Conservation (phyloP, 306 rosid species). For the Betula pendula region DNA sequence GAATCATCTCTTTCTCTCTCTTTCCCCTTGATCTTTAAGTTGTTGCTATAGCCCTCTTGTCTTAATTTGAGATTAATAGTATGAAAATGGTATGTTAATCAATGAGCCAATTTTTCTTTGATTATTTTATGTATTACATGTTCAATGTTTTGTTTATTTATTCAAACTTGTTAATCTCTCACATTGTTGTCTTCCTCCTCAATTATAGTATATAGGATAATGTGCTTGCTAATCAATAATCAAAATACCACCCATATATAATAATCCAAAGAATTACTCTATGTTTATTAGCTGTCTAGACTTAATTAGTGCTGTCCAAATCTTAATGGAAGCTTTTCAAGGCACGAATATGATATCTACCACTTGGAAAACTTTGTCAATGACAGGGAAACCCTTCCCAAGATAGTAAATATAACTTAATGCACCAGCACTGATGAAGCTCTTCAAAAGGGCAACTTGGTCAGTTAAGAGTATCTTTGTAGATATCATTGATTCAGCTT, state of each 20-base stretch:
- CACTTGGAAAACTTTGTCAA: conserved; percentile 34
- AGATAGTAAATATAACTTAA: conserved; percentile 29
- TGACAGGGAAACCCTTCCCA: conserved; percentile 44
- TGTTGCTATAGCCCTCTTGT: background rate
- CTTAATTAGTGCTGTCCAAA: conserved; percentile 69
- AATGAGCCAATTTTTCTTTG: background rate
- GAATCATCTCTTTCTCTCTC: too few species aligned
- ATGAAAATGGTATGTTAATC: background rate
- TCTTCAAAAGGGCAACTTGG: conserved; percentile 31
- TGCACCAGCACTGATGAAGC: conserved; percentile 39
- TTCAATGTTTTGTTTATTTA: conserved; percentile 31
- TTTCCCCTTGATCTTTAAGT: background rate
- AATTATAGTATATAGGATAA: conserved; percentile 49
- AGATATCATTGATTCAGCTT: conserved; percentile 45
- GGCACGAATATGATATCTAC: conserved; percentile 51
- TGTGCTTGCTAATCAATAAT: conserved; percentile 45
- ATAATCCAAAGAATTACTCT: conserved; percentile 66
- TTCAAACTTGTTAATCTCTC: conserved; percentile 41
- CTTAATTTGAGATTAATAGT: background rate
- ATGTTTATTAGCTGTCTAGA: conserved; percentile 78
- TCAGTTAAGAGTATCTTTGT: conserved; percentile 49
- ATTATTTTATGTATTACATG: conserved; percentile 35
- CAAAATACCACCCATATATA: conserved; percentile 47
- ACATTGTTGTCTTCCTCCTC: conserved; percentile 62
- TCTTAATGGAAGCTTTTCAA: conserved; percentile 66